phyloP scores from a whole-genome alignment of 257 asterid species.

The Solanum peruvianum region DNA sequence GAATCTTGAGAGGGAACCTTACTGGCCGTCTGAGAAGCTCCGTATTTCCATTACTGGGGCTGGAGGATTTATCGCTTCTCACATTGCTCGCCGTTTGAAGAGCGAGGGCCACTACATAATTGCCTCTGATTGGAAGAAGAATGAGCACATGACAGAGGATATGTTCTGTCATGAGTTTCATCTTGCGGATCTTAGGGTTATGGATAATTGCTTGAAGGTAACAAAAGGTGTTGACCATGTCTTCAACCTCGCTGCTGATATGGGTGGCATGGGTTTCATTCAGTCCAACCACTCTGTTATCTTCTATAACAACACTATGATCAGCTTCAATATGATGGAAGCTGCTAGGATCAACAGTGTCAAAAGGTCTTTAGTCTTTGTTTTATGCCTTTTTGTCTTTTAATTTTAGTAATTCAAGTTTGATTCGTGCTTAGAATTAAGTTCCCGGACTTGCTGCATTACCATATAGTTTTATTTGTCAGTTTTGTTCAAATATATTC shows the following conservation, averaged over 20 bases:
- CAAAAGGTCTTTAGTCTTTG: constrained; percentile 38
- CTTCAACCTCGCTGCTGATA: constrained; percentile 89
- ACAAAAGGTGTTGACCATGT: constrained; percentile 67
- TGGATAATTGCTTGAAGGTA: constrained; percentile 86
- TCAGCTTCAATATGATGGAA: constrained; percentile 91
- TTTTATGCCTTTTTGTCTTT: neutral
- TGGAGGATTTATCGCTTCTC: constrained; percentile 88
- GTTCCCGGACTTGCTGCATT: neutral
- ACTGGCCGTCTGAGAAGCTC: constrained; percentile 80
- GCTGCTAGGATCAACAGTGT: constrained; percentile 71
- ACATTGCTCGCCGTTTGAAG: constrained; percentile 84
- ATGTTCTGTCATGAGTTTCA: constrained; percentile 93
- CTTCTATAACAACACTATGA: constrained; percentile 88
- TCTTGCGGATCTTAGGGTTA: constrained; percentile 86
- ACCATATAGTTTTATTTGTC: neutral
- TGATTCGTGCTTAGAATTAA: neutral
- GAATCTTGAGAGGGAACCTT: constrained; percentile 70
- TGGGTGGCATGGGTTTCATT: constrained; percentile 97
- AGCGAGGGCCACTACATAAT: constrained; percentile 83
- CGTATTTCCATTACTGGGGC: constrained; percentile 82
- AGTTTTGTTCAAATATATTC: neutral
- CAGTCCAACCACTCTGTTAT: constrained; percentile 93
- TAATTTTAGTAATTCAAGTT: neutral
- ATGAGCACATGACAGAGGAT: constrained; percentile 90
- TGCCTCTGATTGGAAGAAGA: constrained; percentile 93